phyloP scores from a whole-genome alignment of 768 basidiomycete genomes.

The Rhizopogon vinicolor region DNA sequence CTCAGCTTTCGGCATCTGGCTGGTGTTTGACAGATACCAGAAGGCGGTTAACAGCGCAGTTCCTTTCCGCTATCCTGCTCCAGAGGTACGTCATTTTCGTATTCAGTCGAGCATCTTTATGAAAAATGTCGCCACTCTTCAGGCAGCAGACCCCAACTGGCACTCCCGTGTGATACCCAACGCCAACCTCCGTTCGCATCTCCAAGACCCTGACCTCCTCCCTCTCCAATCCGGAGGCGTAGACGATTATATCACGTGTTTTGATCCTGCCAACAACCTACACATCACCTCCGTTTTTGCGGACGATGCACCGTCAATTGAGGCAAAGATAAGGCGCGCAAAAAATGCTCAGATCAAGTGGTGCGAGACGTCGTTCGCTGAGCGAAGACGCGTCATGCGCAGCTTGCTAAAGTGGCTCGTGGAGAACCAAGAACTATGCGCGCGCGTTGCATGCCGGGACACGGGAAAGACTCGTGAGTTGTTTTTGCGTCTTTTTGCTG shows the following conservation, averaged over 20 bases:
- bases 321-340: constrained; percentile 64
- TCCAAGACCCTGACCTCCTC: constrained; percentile 46
- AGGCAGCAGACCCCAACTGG: constrained; percentile 61
- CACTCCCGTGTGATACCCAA: constrained; percentile 48
- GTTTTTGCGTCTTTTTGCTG: background rate
- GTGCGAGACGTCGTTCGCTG: constrained; percentile 69
- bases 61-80: constrained; percentile 54
- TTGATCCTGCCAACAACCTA: constrained; percentile 84
- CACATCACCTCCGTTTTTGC: constrained; percentile 78
- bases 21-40: constrained; percentile 72
- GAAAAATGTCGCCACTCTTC: constrained; percentile 11
- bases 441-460: constrained; percentile 86
- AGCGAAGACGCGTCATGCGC: constrained; percentile 78
- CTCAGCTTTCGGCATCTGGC: constrained; percentile 75
- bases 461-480: constrained; percentile 84
- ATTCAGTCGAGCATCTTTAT: background rate
- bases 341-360: constrained; percentile 66
- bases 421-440: constrained; percentile 83
- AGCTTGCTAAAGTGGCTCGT: constrained; percentile 92
- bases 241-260: constrained; percentile 80
- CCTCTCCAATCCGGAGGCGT: constrained; percentile 41
- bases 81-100: constrained; percentile 42
- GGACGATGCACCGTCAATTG: constrained; percentile 69
- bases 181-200: constrained; percentile 64
- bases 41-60: constrained; percentile 71